Percentiles rank a stretch among this genome's conserved stretches.
Conservation (phyloP, 2,329 filamentous ascomycete genomes). For the Aspergillus amoenus region DNA sequence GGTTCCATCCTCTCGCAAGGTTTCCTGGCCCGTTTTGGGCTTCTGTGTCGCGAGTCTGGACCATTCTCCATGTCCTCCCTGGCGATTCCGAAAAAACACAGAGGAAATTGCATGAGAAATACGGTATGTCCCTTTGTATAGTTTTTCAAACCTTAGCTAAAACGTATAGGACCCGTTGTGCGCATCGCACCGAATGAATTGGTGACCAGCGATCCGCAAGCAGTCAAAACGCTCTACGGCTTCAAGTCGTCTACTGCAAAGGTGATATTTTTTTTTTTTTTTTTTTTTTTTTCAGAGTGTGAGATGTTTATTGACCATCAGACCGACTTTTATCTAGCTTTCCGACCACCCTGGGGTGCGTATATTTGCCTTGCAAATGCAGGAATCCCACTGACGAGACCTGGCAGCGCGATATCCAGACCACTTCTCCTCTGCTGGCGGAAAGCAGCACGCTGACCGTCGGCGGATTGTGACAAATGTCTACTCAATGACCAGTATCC, state of each 20-base stretch:
- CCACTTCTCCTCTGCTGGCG: conserved; percentile 23
- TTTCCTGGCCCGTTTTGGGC: conserved; percentile 26
- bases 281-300: too few species aligned
- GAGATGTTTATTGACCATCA: conserved; percentile 7
- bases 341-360: conserved; percentile 11
- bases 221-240: conserved; percentile 25
- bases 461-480: conserved; percentile 24
- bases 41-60: conserved; percentile 26
- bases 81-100: conserved; percentile 26
- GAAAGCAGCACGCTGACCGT: conserved; percentile 25
- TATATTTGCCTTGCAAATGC: background rate
- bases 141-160: background rate
- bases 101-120: conserved; percentile 15
- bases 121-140: conserved; percentile 4
- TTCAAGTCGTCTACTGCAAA: conserved; percentile 16
- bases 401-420: conserved; percentile 21
- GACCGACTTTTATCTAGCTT: conserved; percentile 21
- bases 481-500: conserved; percentile 27
- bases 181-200: conserved; percentile 26
- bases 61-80: conserved; percentile 19
- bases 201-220: conserved; percentile 22
- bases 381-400: background rate
- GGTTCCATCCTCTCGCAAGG: conserved; percentile 19
- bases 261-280: background rate
- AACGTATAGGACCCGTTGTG: conserved; percentile 17